Base-by-base conservation (phyloP, 2,329 filamentous ascomycete species). In the Diaporthe nobilis region DNA sequence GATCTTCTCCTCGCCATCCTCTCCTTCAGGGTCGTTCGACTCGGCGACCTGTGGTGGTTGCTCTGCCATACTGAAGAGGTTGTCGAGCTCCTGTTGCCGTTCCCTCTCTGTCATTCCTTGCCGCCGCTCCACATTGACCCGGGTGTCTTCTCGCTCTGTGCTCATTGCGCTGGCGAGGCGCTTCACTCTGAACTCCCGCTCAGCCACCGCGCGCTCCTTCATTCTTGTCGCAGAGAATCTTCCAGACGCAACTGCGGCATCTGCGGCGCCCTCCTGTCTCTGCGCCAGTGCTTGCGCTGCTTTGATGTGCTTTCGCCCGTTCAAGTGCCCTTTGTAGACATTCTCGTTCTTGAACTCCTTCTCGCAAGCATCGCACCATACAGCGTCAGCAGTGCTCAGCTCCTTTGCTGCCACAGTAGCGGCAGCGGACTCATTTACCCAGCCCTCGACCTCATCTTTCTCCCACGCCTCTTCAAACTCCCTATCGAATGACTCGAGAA, bases 31-130 rank as follows among this genome's bases (percentile, higher is more conserved):
- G 1, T 93, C 92, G 0, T 90, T 91, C 0, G 89, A 89, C 10
- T 90, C 89, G 78, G 80, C 85, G 74, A 79, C 83, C 78, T 82
- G 82, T 71, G 80, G 77, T 17, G 82, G 81, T 6, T 88, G 86
- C 79, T 94, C 91, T 0, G 90, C 81, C 55, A 85, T 79, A 78
- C 84, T 90, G 84, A 96, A 95, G 20, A 98, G 86, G 60, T 96
- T 95, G 73, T 98, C 96, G 17, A 98, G 90, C 83, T 99, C 97
- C 84, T 98, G 95, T 81, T 97, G 94, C 20, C 97, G 93, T 84
- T 99, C 97, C 44, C 95, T 93, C 82, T 98, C 96, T 4, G 97
- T 99, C 95, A 99, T 98, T 78, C 96, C 96, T 83, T 97, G 95
- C 84, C 95, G 97, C 71, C 97, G 94, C 88, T 99, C 97, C 15